Conservation (phyloP, 768 basidiomycete species). For the Phylloporus scabripes region DNA sequence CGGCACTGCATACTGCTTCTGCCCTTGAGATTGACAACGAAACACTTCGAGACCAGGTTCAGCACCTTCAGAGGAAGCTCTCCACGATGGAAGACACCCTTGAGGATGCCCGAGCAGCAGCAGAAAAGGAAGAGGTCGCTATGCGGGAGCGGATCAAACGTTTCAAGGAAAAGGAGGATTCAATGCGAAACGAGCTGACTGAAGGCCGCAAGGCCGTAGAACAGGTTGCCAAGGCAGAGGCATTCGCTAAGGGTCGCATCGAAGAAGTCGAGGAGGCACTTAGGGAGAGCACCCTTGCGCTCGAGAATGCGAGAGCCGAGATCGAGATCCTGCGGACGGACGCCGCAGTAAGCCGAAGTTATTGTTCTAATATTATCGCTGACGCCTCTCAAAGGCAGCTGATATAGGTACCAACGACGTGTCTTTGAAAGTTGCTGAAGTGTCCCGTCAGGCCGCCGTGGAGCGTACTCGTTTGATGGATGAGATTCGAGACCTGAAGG, state of each 20-base stretch:
- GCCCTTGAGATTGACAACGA: conserved; percentile 95
- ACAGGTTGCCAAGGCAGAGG: conserved; percentile 56
- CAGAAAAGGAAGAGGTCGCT: conserved; percentile 69
- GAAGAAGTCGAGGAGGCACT: conserved; percentile 90
- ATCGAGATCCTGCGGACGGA: conserved; percentile 77
- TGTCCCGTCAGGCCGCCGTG: conserved; percentile 42
- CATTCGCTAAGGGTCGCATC: conserved; percentile 53
- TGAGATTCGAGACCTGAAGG: conserved; percentile 52
- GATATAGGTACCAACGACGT: conserved; percentile 44
- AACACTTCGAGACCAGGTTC: conserved; percentile 82
- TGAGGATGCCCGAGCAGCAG: conserved; percentile 63
- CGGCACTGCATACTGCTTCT: conserved; percentile 45
- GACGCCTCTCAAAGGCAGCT: conserved; percentile 33
- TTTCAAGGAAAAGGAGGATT: conserved; percentile 69
- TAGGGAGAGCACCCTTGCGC: conserved; percentile 76
- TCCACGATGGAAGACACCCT: conserved; percentile 74
- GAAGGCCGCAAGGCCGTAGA: conserved; percentile 65
- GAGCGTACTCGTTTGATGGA: conserved; percentile 49
- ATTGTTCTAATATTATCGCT: conserved; percentile 3
- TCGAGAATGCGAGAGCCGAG: conserved; percentile 88
- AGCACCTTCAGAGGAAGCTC: conserved; percentile 78
- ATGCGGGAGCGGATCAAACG: conserved; percentile 60
- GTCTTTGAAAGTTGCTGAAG: conserved; percentile 43
- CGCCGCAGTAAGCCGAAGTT: conserved; percentile 51
- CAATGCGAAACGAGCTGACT: conserved; percentile 62